Evolutionary conservation across 768 basidiomycete species (phyloP).

Genomic region (Calocera cornea): DNA sequence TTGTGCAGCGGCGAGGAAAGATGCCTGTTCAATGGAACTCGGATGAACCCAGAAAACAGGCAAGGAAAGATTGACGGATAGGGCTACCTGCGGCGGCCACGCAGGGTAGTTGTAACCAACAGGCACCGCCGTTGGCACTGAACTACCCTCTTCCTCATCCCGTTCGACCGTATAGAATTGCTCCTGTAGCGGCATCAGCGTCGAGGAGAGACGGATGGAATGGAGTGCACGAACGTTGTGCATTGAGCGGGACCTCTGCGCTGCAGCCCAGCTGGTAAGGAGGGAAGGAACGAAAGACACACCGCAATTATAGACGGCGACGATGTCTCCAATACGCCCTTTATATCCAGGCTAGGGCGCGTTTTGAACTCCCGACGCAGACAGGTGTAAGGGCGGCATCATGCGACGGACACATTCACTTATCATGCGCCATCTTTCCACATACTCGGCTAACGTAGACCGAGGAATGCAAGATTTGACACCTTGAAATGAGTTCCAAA

Average conservation of each 20-base stretch:
- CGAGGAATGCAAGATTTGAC: neutral
- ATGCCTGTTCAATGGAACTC: constrained; percentile 3
- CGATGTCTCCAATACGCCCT: neutral
- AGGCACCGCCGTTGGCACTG: neutral
- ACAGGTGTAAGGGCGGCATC: neutral
- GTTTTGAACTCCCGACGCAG: neutral
- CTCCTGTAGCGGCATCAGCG: neutral
- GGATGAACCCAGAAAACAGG: constrained; percentile 4
- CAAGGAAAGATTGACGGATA: constrained; percentile 4
- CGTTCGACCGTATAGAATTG: neutral
- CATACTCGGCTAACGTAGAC: constrained; percentile 1
- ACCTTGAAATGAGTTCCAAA: neutral
- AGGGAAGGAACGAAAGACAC: neutral
- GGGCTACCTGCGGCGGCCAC: constrained; percentile 1
- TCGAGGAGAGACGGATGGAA: neutral
- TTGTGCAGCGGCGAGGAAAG: neutral
- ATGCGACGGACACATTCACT: neutral
- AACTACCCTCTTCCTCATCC: neutral
- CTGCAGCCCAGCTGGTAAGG: neutral
- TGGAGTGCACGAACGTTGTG: neutral
- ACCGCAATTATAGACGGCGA: neutral
- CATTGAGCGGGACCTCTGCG: neutral
- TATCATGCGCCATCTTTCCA: neutral
- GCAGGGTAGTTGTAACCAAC: neutral
- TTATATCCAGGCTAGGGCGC: neutral